A percentile compares a stretch with the other conserved stretches of the same genome.
Conservation (phyloP, 352 stramenopile genomes). For the Pythium guiyangense region DNA sequence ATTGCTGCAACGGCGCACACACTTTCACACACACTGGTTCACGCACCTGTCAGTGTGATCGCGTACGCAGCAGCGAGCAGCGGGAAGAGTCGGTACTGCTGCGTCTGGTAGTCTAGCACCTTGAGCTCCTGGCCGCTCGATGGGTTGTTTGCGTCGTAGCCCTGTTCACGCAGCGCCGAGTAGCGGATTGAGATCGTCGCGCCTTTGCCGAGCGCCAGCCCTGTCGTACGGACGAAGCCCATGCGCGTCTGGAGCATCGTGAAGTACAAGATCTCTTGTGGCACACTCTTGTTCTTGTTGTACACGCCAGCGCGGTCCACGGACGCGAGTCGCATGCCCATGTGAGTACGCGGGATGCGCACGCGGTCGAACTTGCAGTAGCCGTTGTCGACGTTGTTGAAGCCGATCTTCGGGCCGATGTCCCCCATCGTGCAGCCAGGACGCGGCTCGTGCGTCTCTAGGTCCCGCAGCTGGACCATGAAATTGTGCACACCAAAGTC, state of each 20-base stretch:
- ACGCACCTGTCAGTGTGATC: slow-evolving; percentile 17
- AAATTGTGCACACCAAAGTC: slow-evolving; percentile 94
- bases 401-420: slow-evolving; percentile 80
- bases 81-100: slow-evolving; percentile 92
- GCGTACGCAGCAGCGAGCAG: slow-evolving; percentile 90
- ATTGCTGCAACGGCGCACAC: too few relatives aligned
- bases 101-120: too few relatives aligned
- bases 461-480: too few relatives aligned
- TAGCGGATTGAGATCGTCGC: slow-evolving; percentile 93
- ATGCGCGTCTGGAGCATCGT: slow-evolving; percentile 82
- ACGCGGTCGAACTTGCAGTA: slow-evolving; percentile 86
- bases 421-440: slow-evolving; percentile 55
- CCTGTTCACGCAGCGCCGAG: slow-evolving; percentile 90
- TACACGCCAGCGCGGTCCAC: slow-evolving; percentile 64
- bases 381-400: slow-evolving; percentile 91
- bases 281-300: slow-evolving; percentile 41
- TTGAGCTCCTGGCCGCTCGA: slow-evolving; percentile 70
- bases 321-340: slow-evolving; percentile 46
- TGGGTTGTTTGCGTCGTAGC: slow-evolving; percentile 55
- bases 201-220: slow-evolving; percentile 74
- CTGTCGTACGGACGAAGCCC: slow-evolving; percentile 49
- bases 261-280: slow-evolving; percentile 63
- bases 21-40: too few relatives aligned
- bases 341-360: slow-evolving; percentile 69
- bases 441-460: slow-evolving; percentile 65